Base-by-base conservation (phyloP, 2,329 filamentous ascomycete species). In the Phaeomoniella chlamydospora region DNA sequence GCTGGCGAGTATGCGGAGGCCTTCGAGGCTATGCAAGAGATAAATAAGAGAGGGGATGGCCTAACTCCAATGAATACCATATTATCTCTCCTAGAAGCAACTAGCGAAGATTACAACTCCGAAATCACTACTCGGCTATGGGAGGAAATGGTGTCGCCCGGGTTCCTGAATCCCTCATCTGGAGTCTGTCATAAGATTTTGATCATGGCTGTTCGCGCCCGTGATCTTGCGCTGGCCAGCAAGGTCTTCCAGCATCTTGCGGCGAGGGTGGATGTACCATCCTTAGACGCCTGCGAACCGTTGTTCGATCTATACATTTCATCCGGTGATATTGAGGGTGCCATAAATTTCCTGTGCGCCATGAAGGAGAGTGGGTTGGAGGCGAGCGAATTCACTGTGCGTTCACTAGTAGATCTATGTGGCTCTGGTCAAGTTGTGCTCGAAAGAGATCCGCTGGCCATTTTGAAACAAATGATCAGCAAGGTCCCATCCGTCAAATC, bases 161-260 rank as follows among this genome's bases (percentile, higher is more conserved):
- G 18, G 11, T 17, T 9, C 18, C n/a, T 34, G 14, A 34, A 34
- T 18, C 14, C 17, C n/a, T 34, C 32, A 12, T 17, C 11, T 13
- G 32, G 32, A 4, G 18, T 34, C 16, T 34, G 32, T 17, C 32
- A 18, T 9, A 18, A 34, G 14, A 18, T 34, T 17, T 18, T 34
- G 15, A 18, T 18, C n/a, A 18, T 17, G 9, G 32, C 32, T 17
- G 32, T 18, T 17, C 10, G 32, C 17, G 9, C 32, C 18, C 14
- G 11, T 18, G 13, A 34, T 17, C 12, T 17, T 4, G 16, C 4
- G 9, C 32, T 34, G n/a, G 32, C 32, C 4, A 34, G 14, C n/a
- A 13, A 16, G n/a, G 32, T 34, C 17, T 34, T 34, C 13, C 11
- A 18, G 15, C 16, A 17, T 12, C 16, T 34, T 13, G 16, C 14